A percentile compares a stretch with the other conserved stretches of the same genome.
phyloP scores from a whole-genome alignment of 140 eudicot species.

The Ambrosia hybrid region DNA sequence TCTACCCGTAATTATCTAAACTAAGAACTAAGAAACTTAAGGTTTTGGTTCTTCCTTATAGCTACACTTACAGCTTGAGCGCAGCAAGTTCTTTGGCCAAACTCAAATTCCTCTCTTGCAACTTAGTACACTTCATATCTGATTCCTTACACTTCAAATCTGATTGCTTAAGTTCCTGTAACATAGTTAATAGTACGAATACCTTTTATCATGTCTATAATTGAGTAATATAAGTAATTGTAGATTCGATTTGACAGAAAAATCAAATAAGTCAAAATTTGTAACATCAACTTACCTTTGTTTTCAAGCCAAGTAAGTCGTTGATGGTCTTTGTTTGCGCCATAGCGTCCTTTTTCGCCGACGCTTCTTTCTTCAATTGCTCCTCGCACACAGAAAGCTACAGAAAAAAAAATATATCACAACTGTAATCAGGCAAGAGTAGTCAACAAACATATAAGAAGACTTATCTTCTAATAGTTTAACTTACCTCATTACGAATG shows the following conservation, averaged over 20 bases:
- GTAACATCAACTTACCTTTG: too few relatives aligned
- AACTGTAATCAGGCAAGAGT: neutral
- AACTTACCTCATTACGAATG: conserved; percentile 53
- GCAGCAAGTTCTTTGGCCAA: conserved; percentile 85
- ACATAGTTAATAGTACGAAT: conserved; percentile 14
- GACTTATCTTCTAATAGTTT: neutral
- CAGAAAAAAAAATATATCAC: neutral
- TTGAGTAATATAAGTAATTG: too few relatives aligned
- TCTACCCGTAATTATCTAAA: neutral
- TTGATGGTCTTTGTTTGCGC: too few relatives aligned
- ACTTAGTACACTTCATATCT: conserved; percentile 47
- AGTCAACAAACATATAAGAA: neutral
- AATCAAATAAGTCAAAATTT: too few relatives aligned
- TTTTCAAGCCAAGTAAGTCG: too few relatives aligned
- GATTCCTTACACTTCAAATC: conserved; percentile 23
- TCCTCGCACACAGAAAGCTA: conserved; percentile 40
- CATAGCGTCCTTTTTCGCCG: too few relatives aligned
- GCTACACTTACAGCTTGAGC: conserved; percentile 57
- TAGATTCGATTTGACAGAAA: too few relatives aligned
- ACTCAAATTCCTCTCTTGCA: conserved; percentile 60
- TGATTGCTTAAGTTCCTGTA: conserved; percentile 57
- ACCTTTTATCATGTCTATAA: neutral
- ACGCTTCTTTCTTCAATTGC: too few relatives aligned
- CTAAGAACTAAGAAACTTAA: neutral
- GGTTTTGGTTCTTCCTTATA: neutral